These are phyloP conservation scores for Rhododendron kiyosumense DNA, from an alignment of 148 eudicot genomes.

Conservation along the genomic window DNA sequence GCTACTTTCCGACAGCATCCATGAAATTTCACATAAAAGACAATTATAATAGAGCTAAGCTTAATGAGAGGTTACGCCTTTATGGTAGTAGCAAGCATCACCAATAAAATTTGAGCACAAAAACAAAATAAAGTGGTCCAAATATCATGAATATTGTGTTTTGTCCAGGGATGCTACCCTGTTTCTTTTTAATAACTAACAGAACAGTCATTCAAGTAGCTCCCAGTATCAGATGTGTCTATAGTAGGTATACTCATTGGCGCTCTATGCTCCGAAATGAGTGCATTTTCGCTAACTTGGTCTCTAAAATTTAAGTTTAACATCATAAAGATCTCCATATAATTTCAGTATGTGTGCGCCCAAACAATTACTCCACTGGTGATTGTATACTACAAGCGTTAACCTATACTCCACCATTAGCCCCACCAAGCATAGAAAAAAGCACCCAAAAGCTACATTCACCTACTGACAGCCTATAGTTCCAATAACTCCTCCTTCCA, in stretches of 20 bases:
- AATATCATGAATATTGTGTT: background rate
- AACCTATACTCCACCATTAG: background rate
- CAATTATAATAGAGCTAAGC: background rate
- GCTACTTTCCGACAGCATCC: background rate
- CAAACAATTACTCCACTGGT: background rate
- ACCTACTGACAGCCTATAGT: background rate
- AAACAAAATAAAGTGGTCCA: background rate
- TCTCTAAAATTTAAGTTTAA: background rate
- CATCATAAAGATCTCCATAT: background rate
- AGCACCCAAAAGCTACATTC: background rate
- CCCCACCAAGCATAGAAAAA: background rate
- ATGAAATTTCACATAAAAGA: background rate
- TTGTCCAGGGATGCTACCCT: background rate
- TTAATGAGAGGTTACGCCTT: background rate
- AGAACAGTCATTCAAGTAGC: background rate
- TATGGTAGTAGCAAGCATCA: background rate
- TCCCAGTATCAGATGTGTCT: background rate
- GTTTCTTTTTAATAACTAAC: background rate
- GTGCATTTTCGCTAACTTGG: background rate
- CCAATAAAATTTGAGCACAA: background rate
- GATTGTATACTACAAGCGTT: background rate
- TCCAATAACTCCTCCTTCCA: background rate
- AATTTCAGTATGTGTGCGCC: background rate
- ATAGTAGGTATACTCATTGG: background rate
- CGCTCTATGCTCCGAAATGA: background rate